Base-by-base conservation (phyloP, 208 protist species). In the Acanthamoeba castellanii region DNA sequence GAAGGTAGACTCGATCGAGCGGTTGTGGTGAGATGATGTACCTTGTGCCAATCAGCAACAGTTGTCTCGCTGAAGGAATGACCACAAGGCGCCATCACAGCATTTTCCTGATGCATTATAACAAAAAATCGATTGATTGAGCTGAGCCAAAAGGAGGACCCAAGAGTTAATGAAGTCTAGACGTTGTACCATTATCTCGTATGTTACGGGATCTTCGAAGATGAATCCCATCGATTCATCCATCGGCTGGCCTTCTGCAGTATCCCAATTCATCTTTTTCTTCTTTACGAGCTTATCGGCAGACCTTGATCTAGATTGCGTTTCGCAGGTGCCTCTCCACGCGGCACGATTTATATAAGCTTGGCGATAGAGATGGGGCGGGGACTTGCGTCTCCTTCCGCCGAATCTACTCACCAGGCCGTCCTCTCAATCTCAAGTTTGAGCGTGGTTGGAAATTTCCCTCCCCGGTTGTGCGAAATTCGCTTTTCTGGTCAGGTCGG, bases 191-290 rank as follows among this genome's bases (percentile, higher is more conserved):
- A 91, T 91, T 37, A 91, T 91, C 5, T n/a, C 32, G 57, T 52
- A 74, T 3, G 85, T 74, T 25, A 91, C 59, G 25, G 85, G 85
- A 72, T 91, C 85, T 72, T 91, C 85, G 16, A 91, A 91, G 55
- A 91, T 22, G 32, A 72, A 72, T 22, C 64, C 64, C 27, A 72
- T 18, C 22, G 64, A 72, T 72, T 72, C 64, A 72, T 72, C 64
- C 64, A 72, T 27, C 8, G 64, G 64, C 64, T 72, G 27, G 9
- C 11, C 64, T 72, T 72, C 64, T 72, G 30, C 30, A 34, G 30
- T 72, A 72, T 72, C 64, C 64, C 64, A 72, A 34, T 72, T 72
- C 64, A 72, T 72, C 25, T 72, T 57, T 57, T 1, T 57, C 52
- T 57, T 52, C 7, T 52, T 52, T 13, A 57, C 42, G 42, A 0